Percentiles rank a stretch among this genome's conserved stretches.
Evolutionary conservation across 768 basidiomycete genomes (phyloP).

Genomic region (Termitomyces bulborhizus): DNA sequence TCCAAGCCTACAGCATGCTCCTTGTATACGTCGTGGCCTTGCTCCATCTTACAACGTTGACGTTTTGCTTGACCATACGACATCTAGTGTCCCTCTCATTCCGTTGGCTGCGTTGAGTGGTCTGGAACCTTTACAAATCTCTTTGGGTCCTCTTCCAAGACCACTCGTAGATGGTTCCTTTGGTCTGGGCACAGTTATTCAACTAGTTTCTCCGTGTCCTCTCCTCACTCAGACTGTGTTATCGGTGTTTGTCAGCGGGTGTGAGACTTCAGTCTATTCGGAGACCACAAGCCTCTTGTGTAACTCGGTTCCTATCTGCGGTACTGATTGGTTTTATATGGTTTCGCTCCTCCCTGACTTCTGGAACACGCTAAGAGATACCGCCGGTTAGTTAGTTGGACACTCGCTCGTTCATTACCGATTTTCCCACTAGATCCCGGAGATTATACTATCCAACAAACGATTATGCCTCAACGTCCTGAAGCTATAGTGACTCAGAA

Average conservation of each 20-base stretch:
- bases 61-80: not conserved
- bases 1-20: not conserved
- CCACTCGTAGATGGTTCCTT: conserved; percentile 15
- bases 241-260: conserved; percentile 36
- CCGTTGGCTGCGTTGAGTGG: not conserved
- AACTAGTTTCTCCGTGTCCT: conserved; percentile 41
- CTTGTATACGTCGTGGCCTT: not conserved
- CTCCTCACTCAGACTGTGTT: conserved; percentile 38
- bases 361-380: conserved; percentile 42
- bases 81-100: conserved; percentile 1
- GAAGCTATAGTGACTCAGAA: not conserved
- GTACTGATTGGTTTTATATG: conserved; percentile 32
- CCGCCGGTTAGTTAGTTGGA: conserved; percentile 27
- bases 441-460: conserved; percentile 45
- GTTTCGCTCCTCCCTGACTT: conserved; percentile 43
- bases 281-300: conserved; percentile 28
- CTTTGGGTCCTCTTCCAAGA: not conserved
- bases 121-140: conserved; percentile 3
- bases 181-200: conserved; percentile 37
- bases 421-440: conserved; percentile 36
- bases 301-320: conserved; percentile 18
- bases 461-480: conserved; percentile 22
- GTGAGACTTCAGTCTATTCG: conserved; percentile 31
- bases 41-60: not conserved
- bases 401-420: not conserved